Base-by-base conservation (phyloP, 768 basidiomycete species). In the Hysterangium stoloniferum region DNA sequence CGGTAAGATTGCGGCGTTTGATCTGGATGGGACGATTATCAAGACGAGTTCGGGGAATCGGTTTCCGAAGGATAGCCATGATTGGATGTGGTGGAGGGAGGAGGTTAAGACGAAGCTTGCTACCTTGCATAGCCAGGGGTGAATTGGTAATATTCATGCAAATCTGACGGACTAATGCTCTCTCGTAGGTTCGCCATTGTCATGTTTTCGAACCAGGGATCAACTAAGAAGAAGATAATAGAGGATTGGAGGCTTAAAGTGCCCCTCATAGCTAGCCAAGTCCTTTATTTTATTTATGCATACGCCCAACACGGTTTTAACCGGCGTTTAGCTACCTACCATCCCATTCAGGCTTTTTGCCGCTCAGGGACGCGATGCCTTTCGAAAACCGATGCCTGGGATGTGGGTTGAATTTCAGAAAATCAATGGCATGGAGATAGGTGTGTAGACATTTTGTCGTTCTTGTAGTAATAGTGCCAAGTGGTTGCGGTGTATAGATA, bases 1-100 rank as follows among this genome's bases (percentile, higher is more conserved):
- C 1, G 31, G 70, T n/a, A 84, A 82, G 56, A 76, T 91, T 28
- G 85, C 87, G 8, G 76, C 81, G 11, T 86, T 93, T 55, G 93
- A 96, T 63, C 68, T 96, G 20, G 93, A 96, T 61, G 90, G 87
- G 2, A 93, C 90, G 0, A 58, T 94, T 53, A 91, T 96, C 62
- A 61, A 65, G 48, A 62, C 72, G 0, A 52, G 54, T 31, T 66
- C 63, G 13, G 67, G 66, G 6, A 55, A 41, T 19, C 62, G 60
- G 25, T 84, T 82, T 56, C 70, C 73, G 22, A 66, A 67, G 22
- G 68, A 68, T 41, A 63, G 62, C 27, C 59, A 63, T 1, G 76
- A 73, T 52, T 85, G 82, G 77, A 66, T 77, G 48, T 90, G 89
- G 86, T 93, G 90, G 89, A 67, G 78, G 54, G 59, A 73, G 0